Conservation (phyloP, 495 filamentous ascomycete species). For the Penicillium atrosanguineum region DNA sequence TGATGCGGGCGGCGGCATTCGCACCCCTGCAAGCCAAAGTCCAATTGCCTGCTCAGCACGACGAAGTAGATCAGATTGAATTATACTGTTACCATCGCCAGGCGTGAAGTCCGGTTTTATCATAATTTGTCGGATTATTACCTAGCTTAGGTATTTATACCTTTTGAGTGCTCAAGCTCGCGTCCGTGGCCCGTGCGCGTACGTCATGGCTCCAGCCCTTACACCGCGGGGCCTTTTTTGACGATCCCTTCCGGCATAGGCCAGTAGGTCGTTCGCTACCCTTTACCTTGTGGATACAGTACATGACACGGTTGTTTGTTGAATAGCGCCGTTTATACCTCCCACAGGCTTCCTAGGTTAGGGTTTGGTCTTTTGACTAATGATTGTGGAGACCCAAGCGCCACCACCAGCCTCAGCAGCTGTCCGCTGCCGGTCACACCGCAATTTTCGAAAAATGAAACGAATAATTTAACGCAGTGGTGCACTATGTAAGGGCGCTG, state of each 20-base stretch:
- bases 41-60: slow-evolving; percentile 57
- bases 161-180: background rate
- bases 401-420: background rate
- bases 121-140: background rate
- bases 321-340: background rate
- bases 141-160: background rate
- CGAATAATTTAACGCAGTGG: background rate
- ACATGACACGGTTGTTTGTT: background rate
- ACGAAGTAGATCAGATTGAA: slow-evolving; percentile 57
- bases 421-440: slow-evolving; percentile 7
- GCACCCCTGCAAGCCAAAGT: slow-evolving; percentile 42
- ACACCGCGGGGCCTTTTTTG: background rate
- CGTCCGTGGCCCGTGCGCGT: slow-evolving; percentile 3
- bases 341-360: background rate
- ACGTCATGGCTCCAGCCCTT: background rate
- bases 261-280: background rate
- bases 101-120: background rate
- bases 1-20: slow-evolving; percentile 64
- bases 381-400: background rate
- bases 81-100: slow-evolving; percentile 48
- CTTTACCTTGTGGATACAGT: background rate
- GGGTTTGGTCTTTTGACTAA: background rate
- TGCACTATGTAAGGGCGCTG: slow-evolving; percentile 1
- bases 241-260: background rate
- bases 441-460: slow-evolving; percentile 1